Evolutionary conservation across 1,139 yeast species (phyloP).

Genomic region (Zygoascus meyerae): DNA sequence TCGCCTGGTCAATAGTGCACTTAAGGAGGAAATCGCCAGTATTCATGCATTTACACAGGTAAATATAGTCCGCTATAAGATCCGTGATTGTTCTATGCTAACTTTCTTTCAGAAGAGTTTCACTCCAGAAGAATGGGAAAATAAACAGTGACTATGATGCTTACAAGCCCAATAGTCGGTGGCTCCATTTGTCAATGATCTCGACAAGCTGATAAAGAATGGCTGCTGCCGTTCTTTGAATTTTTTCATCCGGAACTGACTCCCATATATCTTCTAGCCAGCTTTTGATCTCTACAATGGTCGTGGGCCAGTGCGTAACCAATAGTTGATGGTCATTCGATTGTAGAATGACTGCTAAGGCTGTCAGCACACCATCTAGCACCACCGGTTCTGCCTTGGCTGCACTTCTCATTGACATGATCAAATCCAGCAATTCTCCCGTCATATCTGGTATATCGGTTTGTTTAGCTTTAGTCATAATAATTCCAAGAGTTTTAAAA

Average conservation of each 20-base stretch:
- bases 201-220: conserved; percentile 40
- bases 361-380: conserved; percentile 46
- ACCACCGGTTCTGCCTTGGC: conserved; percentile 23
- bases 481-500: conserved; percentile 50
- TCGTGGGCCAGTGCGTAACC: conserved; percentile 31
- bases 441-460: conserved; percentile 54
- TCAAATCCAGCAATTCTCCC: conserved; percentile 44
- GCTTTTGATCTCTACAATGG: conserved; percentile 35
- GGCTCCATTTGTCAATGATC: conserved; percentile 28
- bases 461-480: conserved; percentile 56
- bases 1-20: conserved; percentile 70
- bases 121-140: conserved; percentile 20
- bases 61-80: conserved; percentile 37
- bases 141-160: background rate
- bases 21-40: conserved; percentile 73
- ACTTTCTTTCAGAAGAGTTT: conserved; percentile 13
- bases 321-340: conserved; percentile 40
- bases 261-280: conserved; percentile 47
- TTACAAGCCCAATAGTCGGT: conserved; percentile 24
- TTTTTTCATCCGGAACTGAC: conserved; percentile 40
- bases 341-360: conserved; percentile 44
- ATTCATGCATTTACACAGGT: conserved; percentile 96
- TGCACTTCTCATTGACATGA: conserved; percentile 23
- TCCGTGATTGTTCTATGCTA: background rate
- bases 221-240: conserved; percentile 49